Conservation (phyloP, 768 basidiomycete species). For the Suillus brevipes region DNA sequence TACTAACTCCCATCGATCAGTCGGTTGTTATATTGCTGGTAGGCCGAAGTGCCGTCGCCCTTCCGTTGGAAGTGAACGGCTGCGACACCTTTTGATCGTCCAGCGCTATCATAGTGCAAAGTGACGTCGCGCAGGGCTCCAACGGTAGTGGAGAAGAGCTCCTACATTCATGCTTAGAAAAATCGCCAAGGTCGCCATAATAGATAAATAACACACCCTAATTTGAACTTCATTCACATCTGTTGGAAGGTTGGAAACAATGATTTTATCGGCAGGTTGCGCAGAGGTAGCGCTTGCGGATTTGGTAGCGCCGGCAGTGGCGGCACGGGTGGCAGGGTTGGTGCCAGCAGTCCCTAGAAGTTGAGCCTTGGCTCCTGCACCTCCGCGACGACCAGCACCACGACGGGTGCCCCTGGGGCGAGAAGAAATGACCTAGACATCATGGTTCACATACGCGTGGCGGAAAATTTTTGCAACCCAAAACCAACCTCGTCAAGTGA, state of each 20-base stretch:
- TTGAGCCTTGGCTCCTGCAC: slow-evolving; percentile 50
- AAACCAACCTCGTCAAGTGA: slow-evolving; percentile 77
- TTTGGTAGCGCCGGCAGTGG: slow-evolving; percentile 43
- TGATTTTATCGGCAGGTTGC: slow-evolving; percentile 77
- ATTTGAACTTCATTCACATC: slow-evolving; percentile 95
- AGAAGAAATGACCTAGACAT: slow-evolving; percentile 63
- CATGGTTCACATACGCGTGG: slow-evolving; percentile 23
- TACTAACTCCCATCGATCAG: slow-evolving; percentile 99
- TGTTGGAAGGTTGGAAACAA: slow-evolving; percentile 88
- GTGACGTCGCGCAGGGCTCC: slow-evolving; percentile 84
- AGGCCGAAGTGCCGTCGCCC: slow-evolving; percentile 91
- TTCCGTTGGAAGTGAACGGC: slow-evolving; percentile 81
- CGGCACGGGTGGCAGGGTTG: slow-evolving; percentile 53
- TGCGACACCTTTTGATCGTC: slow-evolving; percentile 90
- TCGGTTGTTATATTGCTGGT: slow-evolving; percentile 93
- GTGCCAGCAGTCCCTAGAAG: slow-evolving; percentile 56
- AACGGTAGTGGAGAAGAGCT: slow-evolving; percentile 88
- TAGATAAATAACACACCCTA: slow-evolving; percentile 53
- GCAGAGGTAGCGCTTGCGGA: slow-evolving; percentile 42
- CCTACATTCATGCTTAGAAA: slow-evolving; percentile 48
- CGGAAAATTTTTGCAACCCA: slow-evolving; percentile 13
- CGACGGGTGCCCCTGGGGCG: slow-evolving; percentile 49
- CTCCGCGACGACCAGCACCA: slow-evolving; percentile 43
- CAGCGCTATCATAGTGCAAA: slow-evolving; percentile 80
- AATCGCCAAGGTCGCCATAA: slow-evolving; percentile 3